These are phyloP conservation scores for Termitomyces sp. DNA, from an alignment of 768 basidiomycete species.

Conservation along the genomic window DNA sequence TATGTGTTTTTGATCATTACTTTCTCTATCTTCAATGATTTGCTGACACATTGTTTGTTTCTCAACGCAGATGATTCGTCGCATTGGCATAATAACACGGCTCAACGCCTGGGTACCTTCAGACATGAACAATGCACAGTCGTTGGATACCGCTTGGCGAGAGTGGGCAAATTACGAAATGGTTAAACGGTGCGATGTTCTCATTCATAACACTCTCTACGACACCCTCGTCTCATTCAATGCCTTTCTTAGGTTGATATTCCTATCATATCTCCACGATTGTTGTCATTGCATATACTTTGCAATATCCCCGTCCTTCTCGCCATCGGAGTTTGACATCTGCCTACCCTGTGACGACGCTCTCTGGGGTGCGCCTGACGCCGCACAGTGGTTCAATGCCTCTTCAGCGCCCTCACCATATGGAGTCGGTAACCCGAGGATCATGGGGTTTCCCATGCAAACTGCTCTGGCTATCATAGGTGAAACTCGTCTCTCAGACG, in stretches of 20 bases:
- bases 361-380: constrained; percentile 47
- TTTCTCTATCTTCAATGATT: neutral
- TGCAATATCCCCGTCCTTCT: constrained; percentile 43
- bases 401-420: constrained; percentile 29
- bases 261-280: constrained; percentile 56
- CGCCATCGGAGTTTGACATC: constrained; percentile 43
- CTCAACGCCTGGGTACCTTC: constrained; percentile 42
- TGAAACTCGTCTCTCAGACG: constrained; percentile 25
- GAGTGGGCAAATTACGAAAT: constrained; percentile 58
- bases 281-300: constrained; percentile 54
- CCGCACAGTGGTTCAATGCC: constrained; percentile 45
- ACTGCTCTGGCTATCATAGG: constrained; percentile 30
- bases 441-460: constrained; percentile 37
- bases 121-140: constrained; percentile 30
- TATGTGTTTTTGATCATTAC: too few species aligned
- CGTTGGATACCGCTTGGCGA: constrained; percentile 45
- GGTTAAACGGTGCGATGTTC: constrained; percentile 45
- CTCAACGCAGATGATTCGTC: constrained; percentile 40
- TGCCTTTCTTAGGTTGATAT: constrained; percentile 32
- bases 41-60: neutral
- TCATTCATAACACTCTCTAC: neutral
- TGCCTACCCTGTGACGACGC: constrained; percentile 55
- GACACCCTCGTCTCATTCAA: constrained; percentile 3
- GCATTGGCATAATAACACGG: constrained; percentile 40
- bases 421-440: constrained; percentile 29